A percentile compares a stretch with the other conserved stretches of the same genome.
Evolutionary conservation across 2,329 filamentous ascomycete genomes (phyloP).

Genomic region (Elsinoe necatrix): DNA sequence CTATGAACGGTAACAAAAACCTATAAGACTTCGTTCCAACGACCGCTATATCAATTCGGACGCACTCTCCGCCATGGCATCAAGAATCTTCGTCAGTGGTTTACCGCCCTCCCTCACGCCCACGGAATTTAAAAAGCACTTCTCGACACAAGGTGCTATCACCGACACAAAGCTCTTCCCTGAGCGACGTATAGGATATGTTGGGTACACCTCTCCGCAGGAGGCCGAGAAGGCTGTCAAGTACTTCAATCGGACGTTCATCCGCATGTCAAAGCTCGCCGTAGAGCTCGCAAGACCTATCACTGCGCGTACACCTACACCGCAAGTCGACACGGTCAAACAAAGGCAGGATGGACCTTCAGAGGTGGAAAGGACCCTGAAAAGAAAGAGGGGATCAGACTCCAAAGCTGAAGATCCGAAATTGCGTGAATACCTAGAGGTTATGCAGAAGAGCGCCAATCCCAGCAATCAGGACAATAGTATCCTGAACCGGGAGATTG

Average conservation of each 20-base stretch:
- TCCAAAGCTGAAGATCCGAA: constrained; percentile 56
- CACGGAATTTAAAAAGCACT: constrained; percentile 81
- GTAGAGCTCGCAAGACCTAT: constrained; percentile 84
- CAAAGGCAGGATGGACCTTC: constrained; percentile 12
- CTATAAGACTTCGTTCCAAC: too few species aligned
- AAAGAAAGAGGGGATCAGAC: constrained; percentile 58
- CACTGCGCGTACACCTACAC: constrained; percentile 21
- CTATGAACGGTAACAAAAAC: too few species aligned
- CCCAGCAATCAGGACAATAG: constrained; percentile 38
- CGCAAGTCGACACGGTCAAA: background rate
- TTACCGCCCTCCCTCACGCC: constrained; percentile 79
- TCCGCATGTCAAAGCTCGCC: constrained; percentile 87
- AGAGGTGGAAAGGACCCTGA: constrained; percentile 35
- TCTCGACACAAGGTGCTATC: constrained; percentile 62
- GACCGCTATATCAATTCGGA: background rate
- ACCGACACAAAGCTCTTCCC: constrained; percentile 91
- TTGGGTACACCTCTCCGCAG: constrained; percentile 79
- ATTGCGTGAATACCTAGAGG: constrained; percentile 74
- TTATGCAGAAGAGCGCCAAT: constrained; percentile 65
- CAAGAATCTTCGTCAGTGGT: constrained; percentile 61
- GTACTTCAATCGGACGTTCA: constrained; percentile 92
- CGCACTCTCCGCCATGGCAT: constrained; percentile 43
- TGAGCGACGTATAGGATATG: constrained; percentile 84
- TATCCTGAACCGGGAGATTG: background rate
- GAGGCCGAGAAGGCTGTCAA: constrained; percentile 76